Conservation (phyloP, 1,284 basidiomycete genomes). For the Microbotryomycetes sp. region DNA sequence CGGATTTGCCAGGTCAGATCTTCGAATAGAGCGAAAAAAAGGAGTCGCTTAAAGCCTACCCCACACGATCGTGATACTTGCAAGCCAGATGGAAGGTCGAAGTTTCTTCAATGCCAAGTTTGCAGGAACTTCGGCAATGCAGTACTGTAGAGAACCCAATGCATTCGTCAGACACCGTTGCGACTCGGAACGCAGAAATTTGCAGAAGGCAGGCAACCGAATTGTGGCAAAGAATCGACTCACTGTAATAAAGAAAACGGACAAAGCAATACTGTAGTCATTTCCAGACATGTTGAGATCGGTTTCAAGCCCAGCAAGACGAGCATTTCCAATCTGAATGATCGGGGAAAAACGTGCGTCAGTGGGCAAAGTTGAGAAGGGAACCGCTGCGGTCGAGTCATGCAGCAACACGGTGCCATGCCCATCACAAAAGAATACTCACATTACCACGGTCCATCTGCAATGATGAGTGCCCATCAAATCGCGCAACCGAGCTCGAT, state of each 20-base stretch:
- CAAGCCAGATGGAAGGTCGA: slow-evolving; percentile 53
- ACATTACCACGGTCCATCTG: neutral
- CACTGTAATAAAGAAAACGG: slow-evolving; percentile 26
- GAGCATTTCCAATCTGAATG: slow-evolving; percentile 24
- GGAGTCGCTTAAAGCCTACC: slow-evolving; percentile 44
- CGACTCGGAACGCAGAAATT: too few species aligned
- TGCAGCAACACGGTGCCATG: too few species aligned
- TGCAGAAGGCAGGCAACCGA: too few species aligned
- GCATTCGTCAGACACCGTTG: too few species aligned
- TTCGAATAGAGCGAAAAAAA: slow-evolving; percentile 55
- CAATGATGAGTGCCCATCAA: too few species aligned
- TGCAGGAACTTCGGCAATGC: slow-evolving; percentile 11
- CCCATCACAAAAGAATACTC: too few species aligned
- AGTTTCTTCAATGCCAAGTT: slow-evolving; percentile 52
- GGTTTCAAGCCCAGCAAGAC: slow-evolving; percentile 31
- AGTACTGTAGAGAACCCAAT: slow-evolving; percentile 5
- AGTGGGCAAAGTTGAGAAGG: too few species aligned
- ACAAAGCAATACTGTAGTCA: slow-evolving; percentile 31
- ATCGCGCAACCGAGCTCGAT: too few species aligned
- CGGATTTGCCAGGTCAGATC: slow-evolving; percentile 57
- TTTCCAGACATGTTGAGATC: slow-evolving; percentile 31
- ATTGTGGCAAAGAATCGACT: too few species aligned
- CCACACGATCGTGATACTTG: slow-evolving; percentile 52
- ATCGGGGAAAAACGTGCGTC: too few species aligned
- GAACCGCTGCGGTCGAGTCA: too few species aligned